Percentiles rank a stretch among this genome's conserved stretches.
These are phyloP conservation scores for Skeletonema menzelii DNA, from an alignment of 108 stramenopile species.

Conservation along the genomic window DNA sequence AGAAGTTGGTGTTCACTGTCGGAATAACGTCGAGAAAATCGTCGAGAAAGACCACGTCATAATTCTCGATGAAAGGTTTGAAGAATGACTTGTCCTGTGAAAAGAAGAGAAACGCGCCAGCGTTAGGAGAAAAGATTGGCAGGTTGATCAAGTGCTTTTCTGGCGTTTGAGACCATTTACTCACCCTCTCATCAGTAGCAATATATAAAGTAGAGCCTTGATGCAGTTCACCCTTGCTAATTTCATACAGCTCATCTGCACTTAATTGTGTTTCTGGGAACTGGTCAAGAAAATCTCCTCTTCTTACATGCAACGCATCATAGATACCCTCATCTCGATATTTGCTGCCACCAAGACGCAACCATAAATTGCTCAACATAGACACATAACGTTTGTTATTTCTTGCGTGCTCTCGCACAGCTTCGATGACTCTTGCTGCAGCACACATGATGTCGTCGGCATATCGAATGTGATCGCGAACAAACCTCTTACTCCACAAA, in stretches of 20 bases:
- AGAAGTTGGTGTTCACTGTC: constrained; percentile 74
- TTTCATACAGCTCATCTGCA: constrained; percentile 44
- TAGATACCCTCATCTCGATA: constrained; percentile 58
- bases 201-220: constrained; percentile 59
- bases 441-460: constrained; percentile 58
- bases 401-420: constrained; percentile 43
- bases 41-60: constrained; percentile 47
- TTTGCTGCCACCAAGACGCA: too few species aligned
- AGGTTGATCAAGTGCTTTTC: too few species aligned
- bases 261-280: constrained; percentile 45
- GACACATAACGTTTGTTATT: constrained; percentile 28
- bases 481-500: constrained; percentile 57
- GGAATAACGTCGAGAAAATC: constrained; percentile 61
- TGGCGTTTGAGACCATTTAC: background rate
- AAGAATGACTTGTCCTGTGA: constrained; percentile 58
- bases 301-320: constrained; percentile 88
- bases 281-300: constrained; percentile 74
- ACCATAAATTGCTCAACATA: too few species aligned
- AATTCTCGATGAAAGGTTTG: constrained; percentile 48
- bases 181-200: constrained; percentile 48
- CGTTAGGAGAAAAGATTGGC: too few species aligned
- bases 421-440: constrained; percentile 53
- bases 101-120: background rate
- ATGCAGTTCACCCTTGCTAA: constrained; percentile 46
- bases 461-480: constrained; percentile 55